Base-by-base conservation (phyloP, 2,329 filamentous ascomycete genomes). In the Penicillium sp. region DNA sequence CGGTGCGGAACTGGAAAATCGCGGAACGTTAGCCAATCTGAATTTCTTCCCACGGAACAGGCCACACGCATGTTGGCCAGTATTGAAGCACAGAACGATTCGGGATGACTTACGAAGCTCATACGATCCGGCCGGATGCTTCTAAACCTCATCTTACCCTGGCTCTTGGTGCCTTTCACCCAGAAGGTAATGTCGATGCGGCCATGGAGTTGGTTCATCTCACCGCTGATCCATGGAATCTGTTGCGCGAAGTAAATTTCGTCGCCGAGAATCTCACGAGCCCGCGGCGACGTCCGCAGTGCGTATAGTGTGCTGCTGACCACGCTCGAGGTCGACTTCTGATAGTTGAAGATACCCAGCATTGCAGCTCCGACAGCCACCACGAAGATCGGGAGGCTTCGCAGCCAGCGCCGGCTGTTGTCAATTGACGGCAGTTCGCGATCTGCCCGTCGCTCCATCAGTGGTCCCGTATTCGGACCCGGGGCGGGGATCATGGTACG, bases 331-430 rank as follows among this genome's bases (percentile, higher is more conserved):
- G 89, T 90, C 51, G 86, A 84, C 73, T 96, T 96, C 73, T 99
- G 92, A 82, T 99, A 97, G 81, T 99, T 99, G 87, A 99, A 97
- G 73, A 99, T 96, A 62, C 88, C 90, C 54, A 95, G 76, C 60
- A 86, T 86, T 60, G 86, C 87, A 49, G 81, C 79, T 44, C 83
- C 81, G 62, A 96, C 84, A 57, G 90, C 77, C 57, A 82, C 73
- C 47, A 87, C 69, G 80, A 97, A 97, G 69, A 95, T 76, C 48
- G 92, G 92, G 30, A 96, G 74, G 1, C 90, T 90, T 63, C 82
- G 82, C 49, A 79, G 69, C 88, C 88, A 92, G 61, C 80, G 79
- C 68, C 83, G 82, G 44, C 66, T 61, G n/a, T 60, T 58, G 13
- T 69, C 62, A 36, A 79, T 64, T 27, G 72, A 62, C 14, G 80